Evolutionary conservation across 306 rosid genomes (phyloP).

Genomic region (Erythrophleum fordii): DNA sequence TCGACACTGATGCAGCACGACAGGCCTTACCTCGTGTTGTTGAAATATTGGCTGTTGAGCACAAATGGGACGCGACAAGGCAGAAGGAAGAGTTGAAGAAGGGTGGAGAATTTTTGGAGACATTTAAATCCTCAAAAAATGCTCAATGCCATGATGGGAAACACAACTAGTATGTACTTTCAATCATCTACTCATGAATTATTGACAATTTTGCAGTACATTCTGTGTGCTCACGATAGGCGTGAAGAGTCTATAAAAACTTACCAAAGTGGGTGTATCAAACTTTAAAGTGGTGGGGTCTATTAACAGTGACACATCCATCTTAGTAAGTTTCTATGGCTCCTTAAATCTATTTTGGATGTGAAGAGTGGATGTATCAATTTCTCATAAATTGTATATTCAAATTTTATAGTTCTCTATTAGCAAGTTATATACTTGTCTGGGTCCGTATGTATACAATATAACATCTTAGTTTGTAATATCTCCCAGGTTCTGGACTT

Average conservation of each 20-base stretch:
- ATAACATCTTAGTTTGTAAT: no score
- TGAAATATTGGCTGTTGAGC: slow-evolving; percentile 77
- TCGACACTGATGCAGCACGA: slow-evolving; percentile 87
- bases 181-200: slow-evolving; percentile 3
- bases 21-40: slow-evolving; percentile 79
- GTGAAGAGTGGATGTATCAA: no score
- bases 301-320: no score
- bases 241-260: no score
- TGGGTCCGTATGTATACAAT: no score
- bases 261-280: no score
- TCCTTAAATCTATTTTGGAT: not conserved
- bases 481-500: slow-evolving; percentile 31
- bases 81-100: slow-evolving; percentile 64
- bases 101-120: slow-evolving; percentile 67
- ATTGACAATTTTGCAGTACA: not conserved
- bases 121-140: slow-evolving; percentile 83
- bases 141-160: slow-evolving; percentile 87
- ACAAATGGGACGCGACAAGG: slow-evolving; percentile 82
- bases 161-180: slow-evolving; percentile 51
- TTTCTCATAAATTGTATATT: no score
- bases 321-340: not conserved
- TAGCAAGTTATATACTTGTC: no score
- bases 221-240: no score
- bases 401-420: no score
- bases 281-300: no score